Percentiles rank a stretch among this genome's conserved stretches.
Conservation (phyloP, 352 stramenopile species). For the Pythium aristosporum region DNA sequence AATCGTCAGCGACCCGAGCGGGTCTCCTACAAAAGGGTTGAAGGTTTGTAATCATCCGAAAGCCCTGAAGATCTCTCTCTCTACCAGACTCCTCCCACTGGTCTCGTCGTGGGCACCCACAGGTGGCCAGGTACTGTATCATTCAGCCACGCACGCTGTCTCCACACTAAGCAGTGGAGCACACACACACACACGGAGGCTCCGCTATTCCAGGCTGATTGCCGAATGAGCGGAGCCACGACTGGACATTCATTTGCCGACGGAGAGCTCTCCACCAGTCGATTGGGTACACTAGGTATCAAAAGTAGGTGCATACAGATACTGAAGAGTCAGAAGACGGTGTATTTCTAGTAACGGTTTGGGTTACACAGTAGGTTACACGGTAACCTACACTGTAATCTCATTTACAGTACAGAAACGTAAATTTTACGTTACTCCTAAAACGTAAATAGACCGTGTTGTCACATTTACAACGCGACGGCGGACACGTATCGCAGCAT, state of each 20-base stretch:
- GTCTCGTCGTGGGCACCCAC: no score
- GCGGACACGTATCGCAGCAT: no score
- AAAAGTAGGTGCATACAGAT: background rate
- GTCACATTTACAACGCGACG: no score
- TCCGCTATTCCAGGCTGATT: background rate
- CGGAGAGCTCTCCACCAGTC: conserved; percentile 9
- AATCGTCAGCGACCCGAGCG: conserved; percentile 24
- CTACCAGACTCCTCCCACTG: background rate
- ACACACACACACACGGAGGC: no score
- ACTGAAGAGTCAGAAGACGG: background rate
- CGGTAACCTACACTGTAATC: background rate
- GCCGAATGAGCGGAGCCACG: background rate
- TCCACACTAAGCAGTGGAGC: background rate
- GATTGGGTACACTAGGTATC: background rate
- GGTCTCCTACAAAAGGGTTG: conserved; percentile 40
- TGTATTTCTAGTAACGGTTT: no score
- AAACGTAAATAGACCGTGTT: no score
- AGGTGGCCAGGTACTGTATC: no score
- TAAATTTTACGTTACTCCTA: no score
- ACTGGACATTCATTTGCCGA: background rate
- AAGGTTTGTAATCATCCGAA: conserved; percentile 43
- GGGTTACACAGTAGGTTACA: background rate
- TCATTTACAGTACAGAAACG: no score
- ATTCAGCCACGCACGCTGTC: background rate
- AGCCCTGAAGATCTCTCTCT: conserved; percentile 6